Base-by-base conservation (phyloP, 2,329 filamentous ascomycete species). In the Aspergillus chevalieri region DNA sequence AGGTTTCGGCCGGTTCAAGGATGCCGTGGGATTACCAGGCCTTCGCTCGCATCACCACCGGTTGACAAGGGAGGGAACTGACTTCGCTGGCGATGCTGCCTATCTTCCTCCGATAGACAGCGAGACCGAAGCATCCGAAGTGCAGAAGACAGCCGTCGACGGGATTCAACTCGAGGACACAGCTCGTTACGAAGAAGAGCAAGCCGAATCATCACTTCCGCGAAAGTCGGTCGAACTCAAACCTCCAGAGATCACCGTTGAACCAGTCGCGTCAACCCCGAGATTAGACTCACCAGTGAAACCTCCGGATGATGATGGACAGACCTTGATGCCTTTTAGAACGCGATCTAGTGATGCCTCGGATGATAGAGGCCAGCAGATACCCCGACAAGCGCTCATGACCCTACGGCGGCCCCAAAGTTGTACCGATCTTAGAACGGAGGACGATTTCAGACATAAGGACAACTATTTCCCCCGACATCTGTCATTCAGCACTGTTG, bases 1-100 rank as follows among this genome's bases (percentile, higher is more conserved):
- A 49, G 89, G 90, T 0, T 78, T 95, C 49, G 87, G 87, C 1
- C 84, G 88, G 33, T 90, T 96, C 65, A 91, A 91, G 63, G 89
- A 92, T 63, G 89, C 84, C 2, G 86, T 95, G 33, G 87, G 88
- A 1, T 46, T 69, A 4, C 65, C 65, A 12, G 59, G 64, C 22
- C 62, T 68, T 39, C 70, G 71, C 19, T 70, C 67, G 19, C 69
- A 74, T 57, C 64, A 70, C 39, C 65, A 68, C 42, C 71, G 66
- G 46, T 58, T 62, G 43, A 58, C 65, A 9, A 69, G 67, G 53
- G 70, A 74, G 6, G 62, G 58, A 6, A 34, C 54, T 2, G 67
- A 67, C 22, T 38, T 68, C 21, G 59, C 61, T 26, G 54, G 56
- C 43, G 65, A 69, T 46, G 48, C 58, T 43, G 56, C 60, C 6